Conservation (phyloP, 2,329 filamentous ascomycete species). For the Colletotrichum sp. region DNA sequence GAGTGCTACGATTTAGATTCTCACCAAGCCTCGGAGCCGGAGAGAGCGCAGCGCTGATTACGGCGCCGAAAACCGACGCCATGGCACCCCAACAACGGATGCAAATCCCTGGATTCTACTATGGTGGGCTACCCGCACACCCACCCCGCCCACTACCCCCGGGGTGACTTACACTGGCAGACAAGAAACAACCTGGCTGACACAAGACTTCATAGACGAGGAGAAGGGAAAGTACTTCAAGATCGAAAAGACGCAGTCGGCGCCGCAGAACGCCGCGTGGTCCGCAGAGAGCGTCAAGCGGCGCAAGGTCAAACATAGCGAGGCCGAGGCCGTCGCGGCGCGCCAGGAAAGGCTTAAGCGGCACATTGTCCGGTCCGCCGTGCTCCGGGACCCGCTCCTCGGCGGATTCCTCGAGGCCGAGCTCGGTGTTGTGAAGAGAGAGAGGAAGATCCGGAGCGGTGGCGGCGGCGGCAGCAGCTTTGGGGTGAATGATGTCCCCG, state of each 20-base stretch:
- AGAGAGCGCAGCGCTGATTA: neutral
- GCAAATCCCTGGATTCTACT: conserved; percentile 61
- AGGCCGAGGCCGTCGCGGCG: conserved; percentile 29
- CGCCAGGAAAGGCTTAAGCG: conserved; percentile 35
- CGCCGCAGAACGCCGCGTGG: conserved; percentile 56
- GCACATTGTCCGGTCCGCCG: conserved; percentile 42
- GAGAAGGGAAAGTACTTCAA: conserved; percentile 73
- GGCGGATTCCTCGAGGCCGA: conserved; percentile 40
- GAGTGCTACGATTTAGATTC: neutral
- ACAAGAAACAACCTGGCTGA: neutral
- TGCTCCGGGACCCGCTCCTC: conserved; percentile 31
- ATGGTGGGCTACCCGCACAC: conserved; percentile 41
- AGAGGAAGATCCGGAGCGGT: neutral
- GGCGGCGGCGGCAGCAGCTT: neutral
- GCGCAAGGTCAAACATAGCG: conserved; percentile 52
- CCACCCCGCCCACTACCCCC: neutral
- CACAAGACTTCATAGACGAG: conserved; percentile 41
- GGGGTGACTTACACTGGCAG: neutral
- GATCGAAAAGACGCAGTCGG: conserved; percentile 62
- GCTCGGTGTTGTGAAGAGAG: conserved; percentile 31
- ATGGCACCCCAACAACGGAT: conserved; percentile 22
- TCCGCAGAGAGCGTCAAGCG: conserved; percentile 64
- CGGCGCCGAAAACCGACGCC: neutral
- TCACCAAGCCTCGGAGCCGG: neutral
- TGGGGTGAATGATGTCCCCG: conserved; percentile 30